Base-by-base conservation (phyloP, 495 filamentous ascomycete species). In the Acidiella bohemica region DNA sequence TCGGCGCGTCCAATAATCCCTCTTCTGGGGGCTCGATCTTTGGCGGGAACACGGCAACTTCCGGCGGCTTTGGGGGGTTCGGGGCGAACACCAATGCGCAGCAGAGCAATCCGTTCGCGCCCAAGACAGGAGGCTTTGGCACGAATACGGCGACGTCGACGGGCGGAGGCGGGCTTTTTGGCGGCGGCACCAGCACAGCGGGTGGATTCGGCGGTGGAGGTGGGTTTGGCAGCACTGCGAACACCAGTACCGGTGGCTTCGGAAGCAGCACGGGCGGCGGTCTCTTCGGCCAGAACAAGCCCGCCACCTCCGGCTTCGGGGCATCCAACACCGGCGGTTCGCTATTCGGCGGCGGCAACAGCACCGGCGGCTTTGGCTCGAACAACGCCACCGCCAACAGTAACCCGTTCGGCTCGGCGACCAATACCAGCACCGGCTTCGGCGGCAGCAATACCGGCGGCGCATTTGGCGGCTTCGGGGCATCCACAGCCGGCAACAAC, bases 1-100 rank as follows among this genome's bases (percentile, higher is more conserved):
- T 79, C 55, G 73, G 73, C 40, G 45, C 67, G 13, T 75, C 64
- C 54, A 71, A 63, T 50, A 70, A 66, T 45, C 57, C 53, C 26
- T 29, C 41, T 7, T 32, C 41, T 13, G 41, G 42, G 17, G 31
- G 37, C 37, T 53, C 38, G 11, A 32, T 49, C 18, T 50, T 50
- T 39, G 46, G 41, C 26, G 51, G 38, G 6, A 36, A 42, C 25
- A 44, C 47, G 5, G 35, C 48, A 4, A 47, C 43, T 6, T 18
- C 47, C 26, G 46, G 46, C 8, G 38, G 39, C 39, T 51, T 49
- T 34, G 44, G 35, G 32, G 41, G 26, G 16, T 49, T 42, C 37
- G 41, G 45, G 25, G 17, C 41, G 44, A 46, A 38, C 42, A 39
- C 49, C 49, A 32, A 46, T 47, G 57, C 62, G 53, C 36, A 39